A percentile compares a stretch with the other conserved stretches of the same genome.
phyloP scores from a whole-genome alignment of 2,329 filamentous ascomycete species.

The Xylariaceae sp. region DNA sequence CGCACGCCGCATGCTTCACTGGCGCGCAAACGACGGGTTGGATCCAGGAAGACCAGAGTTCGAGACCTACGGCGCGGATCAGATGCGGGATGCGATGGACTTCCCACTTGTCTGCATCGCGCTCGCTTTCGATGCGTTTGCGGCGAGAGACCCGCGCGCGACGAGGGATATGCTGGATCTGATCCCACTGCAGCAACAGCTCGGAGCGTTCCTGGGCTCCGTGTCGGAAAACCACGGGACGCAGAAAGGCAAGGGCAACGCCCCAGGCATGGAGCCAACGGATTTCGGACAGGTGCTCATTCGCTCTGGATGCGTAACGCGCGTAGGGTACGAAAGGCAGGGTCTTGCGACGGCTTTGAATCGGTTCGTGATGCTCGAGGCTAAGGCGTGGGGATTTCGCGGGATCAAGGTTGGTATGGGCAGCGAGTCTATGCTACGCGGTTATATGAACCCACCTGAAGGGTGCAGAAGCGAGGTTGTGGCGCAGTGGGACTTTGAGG shows the following conservation, averaged over 20 bases:
- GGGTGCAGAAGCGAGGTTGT: slow-evolving; percentile 9
- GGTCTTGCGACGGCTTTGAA: slow-evolving; percentile 25
- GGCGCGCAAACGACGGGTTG: slow-evolving; percentile 28
- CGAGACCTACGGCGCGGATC: slow-evolving; percentile 5
- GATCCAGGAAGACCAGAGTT: slow-evolving; percentile 5
- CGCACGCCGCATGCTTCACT: slow-evolving; percentile 37
- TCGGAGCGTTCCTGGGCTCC: slow-evolving; percentile 13
- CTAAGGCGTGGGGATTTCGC: slow-evolving; percentile 13
- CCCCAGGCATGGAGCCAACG: neutral
- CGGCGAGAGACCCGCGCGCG: slow-evolving; percentile 23
- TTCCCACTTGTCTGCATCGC: slow-evolving; percentile 42
- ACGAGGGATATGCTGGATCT: slow-evolving; percentile 6
- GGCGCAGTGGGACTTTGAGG: slow-evolving; percentile 21
- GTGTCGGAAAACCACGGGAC: neutral
- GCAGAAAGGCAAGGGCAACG: neutral
- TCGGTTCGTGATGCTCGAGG: slow-evolving; percentile 25
- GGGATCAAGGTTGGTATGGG: slow-evolving; percentile 16
- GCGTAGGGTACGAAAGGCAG: slow-evolving; percentile 14
- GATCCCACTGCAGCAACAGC: slow-evolving; percentile 17
- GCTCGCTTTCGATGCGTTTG: slow-evolving; percentile 37
- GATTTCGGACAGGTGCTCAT: slow-evolving; percentile 16
- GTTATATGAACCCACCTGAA: slow-evolving; percentile 7
- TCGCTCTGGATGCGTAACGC: slow-evolving; percentile 21
- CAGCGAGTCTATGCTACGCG: slow-evolving; percentile 13
- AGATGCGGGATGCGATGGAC: slow-evolving; percentile 40